Percentiles rank a stretch among this genome's conserved stretches.
Evolutionary conservation across 1,284 basidiomycete species (phyloP).

Genomic region (Cutaneotrichosporon sp.): DNA sequence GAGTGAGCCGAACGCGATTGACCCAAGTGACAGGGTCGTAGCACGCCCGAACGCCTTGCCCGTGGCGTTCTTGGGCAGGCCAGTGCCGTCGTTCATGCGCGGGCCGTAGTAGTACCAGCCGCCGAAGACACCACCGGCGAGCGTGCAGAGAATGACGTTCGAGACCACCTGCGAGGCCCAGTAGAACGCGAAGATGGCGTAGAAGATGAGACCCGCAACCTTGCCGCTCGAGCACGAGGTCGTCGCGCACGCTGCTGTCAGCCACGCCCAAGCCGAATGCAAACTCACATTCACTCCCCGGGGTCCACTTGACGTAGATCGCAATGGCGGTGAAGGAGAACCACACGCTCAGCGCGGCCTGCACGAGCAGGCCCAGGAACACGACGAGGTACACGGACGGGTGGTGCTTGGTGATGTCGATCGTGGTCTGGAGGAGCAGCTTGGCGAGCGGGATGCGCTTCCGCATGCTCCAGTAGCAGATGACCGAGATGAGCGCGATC

Average conservation of each 20-base stretch:
- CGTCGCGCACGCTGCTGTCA: slow-evolving; percentile 42
- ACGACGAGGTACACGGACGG: slow-evolving; percentile 77
- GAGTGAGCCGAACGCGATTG: slow-evolving; percentile 84
- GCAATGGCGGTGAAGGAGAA: slow-evolving; percentile 45
- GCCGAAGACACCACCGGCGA: slow-evolving; percentile 71
- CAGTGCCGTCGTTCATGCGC: slow-evolving; percentile 32
- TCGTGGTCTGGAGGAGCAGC: slow-evolving; percentile 70
- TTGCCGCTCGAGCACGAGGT: slow-evolving; percentile 60
- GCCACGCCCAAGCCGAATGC: not conserved
- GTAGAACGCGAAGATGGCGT: slow-evolving; percentile 75
- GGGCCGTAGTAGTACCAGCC: slow-evolving; percentile 54
- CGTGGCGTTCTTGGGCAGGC: slow-evolving; percentile 68
- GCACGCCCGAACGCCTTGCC: slow-evolving; percentile 72
- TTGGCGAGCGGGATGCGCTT: slow-evolving; percentile 71
- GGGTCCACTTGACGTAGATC: slow-evolving; percentile 74
- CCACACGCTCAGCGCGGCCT: slow-evolving; percentile 69
- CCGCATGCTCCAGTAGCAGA: slow-evolving; percentile 61
- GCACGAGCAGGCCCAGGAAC: slow-evolving; percentile 67
- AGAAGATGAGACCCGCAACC: slow-evolving; percentile 72
- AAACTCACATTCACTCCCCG: slow-evolving; percentile 66
- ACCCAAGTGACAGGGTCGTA: slow-evolving; percentile 79
- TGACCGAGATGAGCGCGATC: slow-evolving; percentile 72
- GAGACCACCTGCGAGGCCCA: slow-evolving; percentile 75
- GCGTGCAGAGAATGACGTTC: slow-evolving; percentile 75
- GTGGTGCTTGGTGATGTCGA: slow-evolving; percentile 81